A percentile compares a stretch with the other conserved stretches of the same genome.
phyloP scores from a whole-genome alignment of 345 rosid genomes.

The Erodium maritimum region DNA sequence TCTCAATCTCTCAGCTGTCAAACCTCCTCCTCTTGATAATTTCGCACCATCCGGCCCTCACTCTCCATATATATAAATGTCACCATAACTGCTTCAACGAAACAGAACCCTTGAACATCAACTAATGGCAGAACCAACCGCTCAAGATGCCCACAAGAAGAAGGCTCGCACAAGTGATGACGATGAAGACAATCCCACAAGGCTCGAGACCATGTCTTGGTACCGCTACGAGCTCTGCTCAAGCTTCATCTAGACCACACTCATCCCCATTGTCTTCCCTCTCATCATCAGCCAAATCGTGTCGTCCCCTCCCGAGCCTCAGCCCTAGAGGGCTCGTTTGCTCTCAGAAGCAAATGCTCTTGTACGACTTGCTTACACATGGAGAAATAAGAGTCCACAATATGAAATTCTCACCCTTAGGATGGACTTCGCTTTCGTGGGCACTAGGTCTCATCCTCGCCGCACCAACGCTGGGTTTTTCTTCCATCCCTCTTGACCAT shows the following conservation, averaged over 20 bases:
- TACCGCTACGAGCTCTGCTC: constrained; percentile 41
- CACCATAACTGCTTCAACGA: no score
- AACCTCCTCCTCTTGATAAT: no score
- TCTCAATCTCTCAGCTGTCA: no score
- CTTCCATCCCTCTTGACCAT: constrained; percentile 31
- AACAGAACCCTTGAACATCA: no score
- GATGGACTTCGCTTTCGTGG: constrained; percentile 57
- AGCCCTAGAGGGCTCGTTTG: no score
- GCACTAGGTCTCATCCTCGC: constrained; percentile 30
- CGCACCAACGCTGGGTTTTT: constrained; percentile 17
- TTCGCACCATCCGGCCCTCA: no score
- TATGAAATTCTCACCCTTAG: constrained; percentile 32
- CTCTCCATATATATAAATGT: no score
- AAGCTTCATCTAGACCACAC: constrained; percentile 26
- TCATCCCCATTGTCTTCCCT: constrained; percentile 42
- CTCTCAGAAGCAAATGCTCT: no score
- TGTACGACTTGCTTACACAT: constrained; percentile 2
- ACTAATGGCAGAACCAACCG: no score
- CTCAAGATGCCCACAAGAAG: no score
- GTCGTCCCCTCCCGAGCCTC: no score
- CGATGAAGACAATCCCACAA: constrained; percentile 18
- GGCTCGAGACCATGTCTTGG: constrained; percentile 34
- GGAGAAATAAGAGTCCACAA: constrained; percentile 9
- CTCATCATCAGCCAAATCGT: constrained; percentile 20
- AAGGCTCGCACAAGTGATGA: no score